These are phyloP conservation scores for Candida montana DNA, from an alignment of 805 yeast species.

Conservation along the genomic window DNA sequence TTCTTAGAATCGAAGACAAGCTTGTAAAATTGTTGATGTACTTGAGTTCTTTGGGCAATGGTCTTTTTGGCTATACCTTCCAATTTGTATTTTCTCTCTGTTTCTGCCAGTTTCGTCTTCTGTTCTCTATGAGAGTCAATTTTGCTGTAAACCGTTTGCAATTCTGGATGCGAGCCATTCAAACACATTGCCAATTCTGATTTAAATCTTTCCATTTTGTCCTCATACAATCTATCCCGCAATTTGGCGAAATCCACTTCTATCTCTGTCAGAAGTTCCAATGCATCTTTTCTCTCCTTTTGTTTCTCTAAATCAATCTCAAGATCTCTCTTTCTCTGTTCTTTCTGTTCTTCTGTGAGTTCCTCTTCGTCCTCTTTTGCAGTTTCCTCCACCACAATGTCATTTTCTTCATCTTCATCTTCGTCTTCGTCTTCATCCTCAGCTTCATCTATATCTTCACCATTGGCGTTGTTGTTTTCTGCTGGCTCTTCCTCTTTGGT, in stretches of 20 bases:
- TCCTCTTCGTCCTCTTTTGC: slow-evolving; percentile 22
- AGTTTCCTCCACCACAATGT: slow-evolving; percentile 11
- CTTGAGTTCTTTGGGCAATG: slow-evolving; percentile 65
- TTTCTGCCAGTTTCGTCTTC: slow-evolving; percentile 47
- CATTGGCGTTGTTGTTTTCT: neutral
- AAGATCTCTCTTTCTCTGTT: slow-evolving; percentile 17
- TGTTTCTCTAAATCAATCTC: slow-evolving; percentile 28
- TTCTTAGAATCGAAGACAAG: slow-evolving; percentile 61
- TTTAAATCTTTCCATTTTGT: slow-evolving; percentile 69
- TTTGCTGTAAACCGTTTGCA: slow-evolving; percentile 62
- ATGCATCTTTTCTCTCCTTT: slow-evolving; percentile 51
- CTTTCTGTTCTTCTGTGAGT: slow-evolving; percentile 20
- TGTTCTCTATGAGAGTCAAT: slow-evolving; percentile 72
- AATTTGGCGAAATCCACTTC: slow-evolving; percentile 83
- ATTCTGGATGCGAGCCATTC: slow-evolving; percentile 89
- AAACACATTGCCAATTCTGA: slow-evolving; percentile 83
- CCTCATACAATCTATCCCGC: slow-evolving; percentile 80
- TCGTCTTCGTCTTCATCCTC: slow-evolving; percentile 13
- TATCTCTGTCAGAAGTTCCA: slow-evolving; percentile 68
- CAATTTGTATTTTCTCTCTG: slow-evolving; percentile 57
- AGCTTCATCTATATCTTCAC: slow-evolving; percentile 10
- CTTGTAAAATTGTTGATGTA: slow-evolving; percentile 80
- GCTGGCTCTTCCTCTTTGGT: no score
- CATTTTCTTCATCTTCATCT: slow-evolving; percentile 6
- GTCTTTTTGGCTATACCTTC: slow-evolving; percentile 79